Conservation (phyloP, 2,329 filamentous ascomycete species). For the Ophiostoma ulmi region DNA sequence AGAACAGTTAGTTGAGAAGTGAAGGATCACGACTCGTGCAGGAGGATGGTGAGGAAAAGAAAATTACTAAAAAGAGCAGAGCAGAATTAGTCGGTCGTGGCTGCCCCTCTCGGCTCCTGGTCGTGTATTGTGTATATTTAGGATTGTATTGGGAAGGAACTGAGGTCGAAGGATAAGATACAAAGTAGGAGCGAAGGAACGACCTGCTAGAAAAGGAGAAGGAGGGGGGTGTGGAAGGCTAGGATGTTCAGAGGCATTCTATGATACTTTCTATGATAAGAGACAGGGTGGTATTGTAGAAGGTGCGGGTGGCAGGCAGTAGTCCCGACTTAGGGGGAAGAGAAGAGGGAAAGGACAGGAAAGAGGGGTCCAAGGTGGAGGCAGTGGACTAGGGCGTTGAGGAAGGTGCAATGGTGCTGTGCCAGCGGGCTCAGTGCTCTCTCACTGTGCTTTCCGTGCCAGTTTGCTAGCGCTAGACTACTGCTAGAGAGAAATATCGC, state of each 20-base stretch:
- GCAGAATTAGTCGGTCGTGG: constrained; percentile 17
- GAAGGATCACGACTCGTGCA: constrained; percentile 14
- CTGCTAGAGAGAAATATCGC: not conserved
- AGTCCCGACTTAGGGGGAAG: constrained; percentile 9
- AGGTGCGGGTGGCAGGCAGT: not conserved
- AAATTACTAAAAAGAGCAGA: constrained; percentile 3
- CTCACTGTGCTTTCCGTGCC: not conserved
- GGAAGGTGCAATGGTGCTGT: constrained; percentile 15
- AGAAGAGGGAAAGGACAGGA: constrained; percentile 17
- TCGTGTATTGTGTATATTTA: constrained; percentile 7
- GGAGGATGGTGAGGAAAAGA: not conserved
- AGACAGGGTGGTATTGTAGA: not conserved
- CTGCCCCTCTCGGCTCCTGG: constrained; percentile 24
- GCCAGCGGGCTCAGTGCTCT: not conserved
- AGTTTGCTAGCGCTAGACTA: not conserved
- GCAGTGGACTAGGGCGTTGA: constrained; percentile 14
- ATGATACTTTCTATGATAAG: no score
- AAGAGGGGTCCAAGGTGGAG: constrained; percentile 24
- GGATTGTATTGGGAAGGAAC: constrained; percentile 13
- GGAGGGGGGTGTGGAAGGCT: constrained; percentile 19
- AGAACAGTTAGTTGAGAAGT: not conserved
- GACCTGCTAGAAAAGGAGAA: constrained; percentile 23
- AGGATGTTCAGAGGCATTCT: not conserved
- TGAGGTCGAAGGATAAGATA: no score
- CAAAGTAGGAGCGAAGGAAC: constrained; percentile 17